phyloP scores from a whole-genome alignment of 2,329 filamentous ascomycete genomes.

The Diaporthe destruens region DNA sequence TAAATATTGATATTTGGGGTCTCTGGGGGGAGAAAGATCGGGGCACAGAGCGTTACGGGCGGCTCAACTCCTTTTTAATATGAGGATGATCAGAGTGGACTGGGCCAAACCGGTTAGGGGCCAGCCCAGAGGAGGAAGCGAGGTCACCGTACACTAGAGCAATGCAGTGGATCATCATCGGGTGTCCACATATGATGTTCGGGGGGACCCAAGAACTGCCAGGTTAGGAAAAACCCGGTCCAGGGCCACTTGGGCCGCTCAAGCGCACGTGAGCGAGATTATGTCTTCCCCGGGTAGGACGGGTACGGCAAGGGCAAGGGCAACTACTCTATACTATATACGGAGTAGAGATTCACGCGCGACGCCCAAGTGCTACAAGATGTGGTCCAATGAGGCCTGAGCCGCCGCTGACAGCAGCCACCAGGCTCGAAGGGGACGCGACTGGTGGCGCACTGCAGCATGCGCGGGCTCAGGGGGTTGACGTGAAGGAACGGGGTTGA shows the following conservation, averaged over 20 bases:
- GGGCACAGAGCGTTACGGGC: conserved; percentile 29
- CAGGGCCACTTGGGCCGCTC: conserved; percentile 25
- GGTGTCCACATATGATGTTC: conserved; percentile 36
- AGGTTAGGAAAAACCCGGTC: conserved; percentile 29
- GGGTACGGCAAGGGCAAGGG: conserved; percentile 9
- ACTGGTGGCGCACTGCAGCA: conserved; percentile 1
- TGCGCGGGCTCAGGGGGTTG: conserved; percentile 27
- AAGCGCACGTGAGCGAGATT: conserved; percentile 22
- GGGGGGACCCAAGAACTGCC: conserved; percentile 20
- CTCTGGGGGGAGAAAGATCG: conserved; percentile 22
- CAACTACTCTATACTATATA: background rate
- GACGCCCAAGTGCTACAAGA: background rate
- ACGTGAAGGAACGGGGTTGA: conserved; percentile 6
- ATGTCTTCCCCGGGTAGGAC: conserved; percentile 25
- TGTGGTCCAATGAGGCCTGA: background rate
- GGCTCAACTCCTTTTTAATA: conserved; percentile 41
- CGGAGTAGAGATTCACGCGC: background rate
- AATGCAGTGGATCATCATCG: conserved; percentile 37
- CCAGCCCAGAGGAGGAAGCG: conserved; percentile 33
- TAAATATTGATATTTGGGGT: conserved; percentile 24
- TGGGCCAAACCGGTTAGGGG: conserved; percentile 34
- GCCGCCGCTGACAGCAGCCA: conserved; percentile 17
- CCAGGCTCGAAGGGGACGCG: background rate
- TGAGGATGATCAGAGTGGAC: conserved; percentile 37
- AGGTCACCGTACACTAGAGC: conserved; percentile 35